Base-by-base conservation (phyloP, 352 stramenopile species). In the Phytophthora aleatoria region DNA sequence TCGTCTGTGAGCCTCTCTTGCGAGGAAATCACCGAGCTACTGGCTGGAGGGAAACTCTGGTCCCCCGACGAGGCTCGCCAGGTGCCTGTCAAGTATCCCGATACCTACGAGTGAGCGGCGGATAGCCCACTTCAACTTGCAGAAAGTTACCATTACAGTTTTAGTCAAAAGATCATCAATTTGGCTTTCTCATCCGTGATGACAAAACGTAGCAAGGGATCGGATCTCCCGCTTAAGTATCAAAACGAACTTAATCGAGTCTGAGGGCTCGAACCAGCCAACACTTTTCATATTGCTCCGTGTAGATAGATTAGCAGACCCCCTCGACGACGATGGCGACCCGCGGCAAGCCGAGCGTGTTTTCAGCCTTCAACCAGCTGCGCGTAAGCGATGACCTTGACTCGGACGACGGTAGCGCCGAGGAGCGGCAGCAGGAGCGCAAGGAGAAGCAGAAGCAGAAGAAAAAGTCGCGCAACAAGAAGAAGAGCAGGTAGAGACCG, bases 391-490 rank as follows among this genome's bases (percentile, higher is more conserved):
- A 83, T 50, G 53, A 71, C 31, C 73, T 78, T 55, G 81, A 84
- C 57, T 83, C 66, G 48, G 62, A 68, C 43, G 61, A 86, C 54
- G 71, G 48, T 39, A 91, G 77, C 57, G 73, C 69, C 13, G 72
- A 90, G 30, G 81, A 93, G 71, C 71, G 71, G 26, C 57, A 72
- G 45, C 67, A 80, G 52, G 71, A 90, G 67, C 77, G 83, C 10
- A 71, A 71, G 48, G 71, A 79, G 41, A 85, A 85, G 64, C 82
- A 90, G 53, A 89, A 90, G 53, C 69, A 77, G 51, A 87, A 84
- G 71, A 89, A 91, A 63, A 93, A 93, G 63, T 77, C 65, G 50
- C 79, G 79, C 74, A 78, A 59, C 66, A 90, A 90, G 72, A 92
- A 92, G 71, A 92, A 88, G 51, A 90, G 64, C 77, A 90, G 56